Evolutionary conservation across 2,329 filamentous ascomycete genomes (phyloP).

Genomic region (Talaromyces islandicus): DNA sequence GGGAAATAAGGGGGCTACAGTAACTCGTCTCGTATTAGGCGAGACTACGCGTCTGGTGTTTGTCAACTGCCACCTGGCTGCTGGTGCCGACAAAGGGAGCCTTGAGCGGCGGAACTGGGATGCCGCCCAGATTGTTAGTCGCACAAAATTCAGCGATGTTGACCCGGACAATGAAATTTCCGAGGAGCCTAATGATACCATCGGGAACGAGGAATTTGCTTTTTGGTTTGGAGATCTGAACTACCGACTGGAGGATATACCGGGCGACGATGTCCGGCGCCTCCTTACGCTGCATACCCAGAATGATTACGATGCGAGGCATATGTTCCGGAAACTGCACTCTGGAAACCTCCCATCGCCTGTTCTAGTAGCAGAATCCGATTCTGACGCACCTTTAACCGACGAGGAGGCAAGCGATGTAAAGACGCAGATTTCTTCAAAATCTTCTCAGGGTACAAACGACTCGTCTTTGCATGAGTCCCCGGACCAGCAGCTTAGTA

Average conservation of each 20-base stretch:
- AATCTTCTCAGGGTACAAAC: slow-evolving; percentile 1
- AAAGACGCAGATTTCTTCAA: slow-evolving; percentile 3
- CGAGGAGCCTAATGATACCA: slow-evolving; percentile 52
- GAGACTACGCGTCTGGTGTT: slow-evolving; percentile 88
- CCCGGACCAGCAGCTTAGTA: background rate
- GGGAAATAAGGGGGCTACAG: slow-evolving; percentile 91
- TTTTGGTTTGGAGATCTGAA: slow-evolving; percentile 98
- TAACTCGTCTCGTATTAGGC: slow-evolving; percentile 74
- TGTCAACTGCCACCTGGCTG: slow-evolving; percentile 85
- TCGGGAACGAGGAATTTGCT: slow-evolving; percentile 86
- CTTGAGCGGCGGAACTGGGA: slow-evolving; percentile 89
- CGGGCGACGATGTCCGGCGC: slow-evolving; percentile 82
- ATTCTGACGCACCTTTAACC: background rate
- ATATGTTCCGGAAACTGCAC: slow-evolving; percentile 25
- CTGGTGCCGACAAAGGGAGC: slow-evolving; percentile 70
- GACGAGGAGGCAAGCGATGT: slow-evolving; percentile 11
- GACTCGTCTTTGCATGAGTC: background rate
- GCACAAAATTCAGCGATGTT: slow-evolving; percentile 73
- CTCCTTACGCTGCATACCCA: slow-evolving; percentile 75
- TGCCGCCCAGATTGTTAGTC: slow-evolving; percentile 66
- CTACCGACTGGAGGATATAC: slow-evolving; percentile 81
- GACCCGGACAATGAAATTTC: slow-evolving; percentile 57
- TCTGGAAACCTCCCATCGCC: slow-evolving; percentile 18
- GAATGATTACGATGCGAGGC: slow-evolving; percentile 64
- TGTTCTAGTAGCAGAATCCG: slow-evolving; percentile 5